Conservation (phyloP, 2,329 filamentous ascomycete species). For the Thielaviopsis euricoi region DNA sequence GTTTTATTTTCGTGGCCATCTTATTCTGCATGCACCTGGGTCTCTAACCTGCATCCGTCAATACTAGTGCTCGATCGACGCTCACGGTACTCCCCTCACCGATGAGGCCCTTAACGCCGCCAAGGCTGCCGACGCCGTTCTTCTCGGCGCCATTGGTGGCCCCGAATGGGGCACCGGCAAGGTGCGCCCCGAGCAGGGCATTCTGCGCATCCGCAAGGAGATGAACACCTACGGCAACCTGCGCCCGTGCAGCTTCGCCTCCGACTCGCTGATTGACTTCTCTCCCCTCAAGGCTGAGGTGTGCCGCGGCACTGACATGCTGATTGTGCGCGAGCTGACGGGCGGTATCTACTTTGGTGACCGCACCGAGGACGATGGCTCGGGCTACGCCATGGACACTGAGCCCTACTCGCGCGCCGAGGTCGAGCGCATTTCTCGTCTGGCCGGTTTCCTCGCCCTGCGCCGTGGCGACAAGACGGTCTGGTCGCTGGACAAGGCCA, state of each 20-base stretch:
- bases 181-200: constrained; percentile 82
- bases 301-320: constrained; percentile 78
- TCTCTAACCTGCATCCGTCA: background rate
- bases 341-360: constrained; percentile 94
- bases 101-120: constrained; percentile 69
- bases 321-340: constrained; percentile 81
- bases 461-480: constrained; percentile 53
- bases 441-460: constrained; percentile 68
- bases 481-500: constrained; percentile 87
- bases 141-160: constrained; percentile 89
- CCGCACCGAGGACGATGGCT: constrained; percentile 61
- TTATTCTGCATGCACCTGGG: background rate
- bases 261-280: constrained; percentile 63
- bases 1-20: background rate
- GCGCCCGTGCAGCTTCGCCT: constrained; percentile 88
- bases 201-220: constrained; percentile 82
- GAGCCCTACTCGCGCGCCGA: constrained; percentile 74
- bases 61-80: constrained; percentile 69
- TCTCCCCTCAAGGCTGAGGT: constrained; percentile 79
- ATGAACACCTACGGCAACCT: constrained; percentile 91
- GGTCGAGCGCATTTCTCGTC: constrained; percentile 72
- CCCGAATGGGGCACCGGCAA: constrained; percentile 85
- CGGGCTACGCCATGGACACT: constrained; percentile 62
- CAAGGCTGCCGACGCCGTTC: constrained; percentile 72
- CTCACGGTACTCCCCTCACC: constrained; percentile 60